phyloP scores from a whole-genome alignment of 495 filamentous ascomycete genomes.

The Aspergillus saccharolyticus region DNA sequence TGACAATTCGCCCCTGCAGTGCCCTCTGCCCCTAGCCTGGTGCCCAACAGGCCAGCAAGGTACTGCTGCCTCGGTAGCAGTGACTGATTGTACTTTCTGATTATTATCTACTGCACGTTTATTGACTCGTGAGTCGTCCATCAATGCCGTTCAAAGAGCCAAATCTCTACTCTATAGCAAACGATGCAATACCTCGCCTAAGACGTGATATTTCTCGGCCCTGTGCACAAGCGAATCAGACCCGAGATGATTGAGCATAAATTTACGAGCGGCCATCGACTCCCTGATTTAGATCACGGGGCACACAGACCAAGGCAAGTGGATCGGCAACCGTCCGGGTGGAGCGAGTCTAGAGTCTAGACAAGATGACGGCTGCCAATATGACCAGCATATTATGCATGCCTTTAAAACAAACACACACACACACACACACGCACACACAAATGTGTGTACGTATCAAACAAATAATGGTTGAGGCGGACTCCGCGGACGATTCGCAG shows the following conservation, averaged over 20 bases:
- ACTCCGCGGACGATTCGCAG: not conserved
- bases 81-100: no score
- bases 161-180: no score
- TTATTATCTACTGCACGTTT: no score
- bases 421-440: not conserved
- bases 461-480: not conserved
- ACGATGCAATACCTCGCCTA: not conserved
- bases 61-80: no score
- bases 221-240: not conserved
- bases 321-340: not conserved
- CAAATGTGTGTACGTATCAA: no score
- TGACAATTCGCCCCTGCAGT: not conserved
- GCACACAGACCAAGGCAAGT: conserved; percentile 9
- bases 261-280: not conserved
- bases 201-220: not conserved
- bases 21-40: not conserved
- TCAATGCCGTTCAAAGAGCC: not conserved
- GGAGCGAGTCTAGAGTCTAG: not conserved
- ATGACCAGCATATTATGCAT: not conserved
- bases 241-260: not conserved
- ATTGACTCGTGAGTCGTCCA: no score
- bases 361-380: not conserved
- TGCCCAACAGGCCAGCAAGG: not conserved
- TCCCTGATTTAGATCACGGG: not conserved
- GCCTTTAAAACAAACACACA: not conserved